phyloP scores from a whole-genome alignment of 768 basidiomycete genomes.

The Sarcodon sp. region DNA sequence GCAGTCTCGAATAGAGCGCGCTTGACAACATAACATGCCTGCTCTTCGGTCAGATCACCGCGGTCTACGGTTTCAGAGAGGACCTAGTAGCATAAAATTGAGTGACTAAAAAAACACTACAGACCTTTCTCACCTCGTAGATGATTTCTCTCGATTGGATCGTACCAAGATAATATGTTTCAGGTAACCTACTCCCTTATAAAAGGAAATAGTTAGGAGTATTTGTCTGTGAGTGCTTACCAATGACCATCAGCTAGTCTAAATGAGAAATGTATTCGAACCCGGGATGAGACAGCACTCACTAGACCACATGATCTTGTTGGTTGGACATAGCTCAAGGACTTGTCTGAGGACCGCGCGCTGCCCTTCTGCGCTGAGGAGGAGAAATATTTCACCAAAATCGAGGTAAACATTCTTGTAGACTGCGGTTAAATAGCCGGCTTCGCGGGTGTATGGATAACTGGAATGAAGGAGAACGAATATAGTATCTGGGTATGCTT shows the following conservation, averaged over 20 bases:
- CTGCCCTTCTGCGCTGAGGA: constrained; percentile 53
- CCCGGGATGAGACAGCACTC: constrained; percentile 10
- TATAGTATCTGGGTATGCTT: constrained; percentile 40
- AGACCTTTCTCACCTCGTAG: constrained; percentile 30
- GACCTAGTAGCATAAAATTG: constrained; percentile 26
- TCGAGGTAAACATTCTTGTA: constrained; percentile 70
- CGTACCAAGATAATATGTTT: constrained; percentile 57
- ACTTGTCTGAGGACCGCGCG: constrained; percentile 43
- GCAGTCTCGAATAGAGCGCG: constrained; percentile 56
- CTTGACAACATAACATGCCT: constrained; percentile 41
- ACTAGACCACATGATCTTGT: constrained; percentile 80
- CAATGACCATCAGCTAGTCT: constrained; percentile 46
- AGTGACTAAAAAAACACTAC: not conserved
- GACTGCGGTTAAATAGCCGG: constrained; percentile 61
- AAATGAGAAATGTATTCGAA: constrained; percentile 1
- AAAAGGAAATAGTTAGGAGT: no score
- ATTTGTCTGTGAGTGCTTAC: constrained; percentile 15
- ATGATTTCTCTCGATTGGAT: constrained; percentile 52
- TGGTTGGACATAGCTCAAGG: constrained; percentile 61
- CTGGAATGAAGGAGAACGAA: constrained; percentile 64
- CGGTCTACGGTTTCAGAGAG: constrained; percentile 33
- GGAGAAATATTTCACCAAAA: constrained; percentile 70
- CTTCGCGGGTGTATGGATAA: constrained; percentile 73
- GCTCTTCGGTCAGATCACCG: constrained; percentile 37
- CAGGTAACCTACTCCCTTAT: constrained; percentile 31